phyloP scores from a whole-genome alignment of 139 green algal species.

The Volvox africanus region DNA sequence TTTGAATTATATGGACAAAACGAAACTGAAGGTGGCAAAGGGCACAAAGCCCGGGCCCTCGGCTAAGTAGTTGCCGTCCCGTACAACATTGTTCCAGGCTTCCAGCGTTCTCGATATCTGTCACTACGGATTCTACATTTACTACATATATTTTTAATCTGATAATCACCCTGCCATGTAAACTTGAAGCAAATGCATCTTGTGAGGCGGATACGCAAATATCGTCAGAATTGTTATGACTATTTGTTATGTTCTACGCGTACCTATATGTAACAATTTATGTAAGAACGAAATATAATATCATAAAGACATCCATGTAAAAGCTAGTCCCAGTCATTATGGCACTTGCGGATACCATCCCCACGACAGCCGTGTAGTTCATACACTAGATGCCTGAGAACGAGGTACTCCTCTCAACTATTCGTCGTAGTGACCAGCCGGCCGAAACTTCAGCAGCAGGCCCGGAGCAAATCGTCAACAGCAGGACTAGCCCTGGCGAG shows the following conservation, averaged over 20 bases:
- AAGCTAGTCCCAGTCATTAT: background rate
- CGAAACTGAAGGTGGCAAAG: too few relatives aligned
- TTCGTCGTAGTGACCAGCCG: background rate
- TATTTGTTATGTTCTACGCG: background rate
- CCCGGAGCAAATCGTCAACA: background rate
- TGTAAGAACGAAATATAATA: background rate
- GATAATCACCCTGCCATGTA: background rate
- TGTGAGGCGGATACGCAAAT: background rate
- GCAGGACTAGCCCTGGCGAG: background rate
- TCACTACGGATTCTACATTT: background rate
- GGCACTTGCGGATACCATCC: background rate
- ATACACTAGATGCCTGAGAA: slow-evolving; percentile 9
- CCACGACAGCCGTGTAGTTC: background rate
- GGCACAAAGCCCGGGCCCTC: too few relatives aligned
- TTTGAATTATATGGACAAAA: too few relatives aligned
- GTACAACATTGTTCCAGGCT: background rate
- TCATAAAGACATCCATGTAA: background rate
- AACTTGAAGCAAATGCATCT: background rate
- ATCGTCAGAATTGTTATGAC: background rate
- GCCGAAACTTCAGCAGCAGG: background rate
- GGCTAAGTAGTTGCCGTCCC: background rate
- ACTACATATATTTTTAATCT: background rate
- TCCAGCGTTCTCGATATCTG: background rate
- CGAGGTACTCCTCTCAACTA: background rate
- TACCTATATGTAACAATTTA: background rate